These are phyloP conservation scores for Pseudomassariella vexata DNA, from an alignment of 2,329 filamentous ascomycete species.

Conservation along the genomic window DNA sequence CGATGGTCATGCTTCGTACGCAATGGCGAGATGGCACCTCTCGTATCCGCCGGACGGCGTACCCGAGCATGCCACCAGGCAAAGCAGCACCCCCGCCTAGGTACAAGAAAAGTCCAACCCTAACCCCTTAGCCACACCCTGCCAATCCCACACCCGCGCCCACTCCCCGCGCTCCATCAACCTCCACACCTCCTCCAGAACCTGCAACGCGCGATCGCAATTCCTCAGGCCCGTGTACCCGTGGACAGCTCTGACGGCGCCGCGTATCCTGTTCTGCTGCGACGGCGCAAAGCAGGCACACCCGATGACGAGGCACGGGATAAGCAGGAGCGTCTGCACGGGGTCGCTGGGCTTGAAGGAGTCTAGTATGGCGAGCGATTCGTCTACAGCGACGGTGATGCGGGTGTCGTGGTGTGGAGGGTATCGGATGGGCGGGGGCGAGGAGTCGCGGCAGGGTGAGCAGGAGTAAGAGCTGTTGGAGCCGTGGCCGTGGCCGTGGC, in stretches of 20 bases:
- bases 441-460: slow-evolving; percentile 22
- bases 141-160: slow-evolving; percentile 59
- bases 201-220: slow-evolving; percentile 44
- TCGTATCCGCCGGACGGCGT: too few relatives aligned
- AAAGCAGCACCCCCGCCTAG: too few relatives aligned
- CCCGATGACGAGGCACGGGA: slow-evolving; percentile 56
- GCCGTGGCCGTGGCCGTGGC: slow-evolving; percentile 3
- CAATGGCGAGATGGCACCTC: too few relatives aligned
- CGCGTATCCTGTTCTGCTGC: slow-evolving; percentile 47
- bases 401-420: slow-evolving; percentile 43
- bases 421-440: slow-evolving; percentile 40
- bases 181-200: slow-evolving; percentile 55
- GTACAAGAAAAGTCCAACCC: slow-evolving; percentile 51
- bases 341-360: slow-evolving; percentile 52
- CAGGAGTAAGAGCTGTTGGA: too few relatives aligned
- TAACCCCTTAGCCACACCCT: slow-evolving; percentile 46
- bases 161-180: slow-evolving; percentile 55
- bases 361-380: slow-evolving; percentile 49
- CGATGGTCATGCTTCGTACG: too few relatives aligned
- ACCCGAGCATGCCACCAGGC: too few relatives aligned
- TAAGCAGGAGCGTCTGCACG: slow-evolving; percentile 52
- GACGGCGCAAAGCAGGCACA: slow-evolving; percentile 49
- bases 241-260: slow-evolving; percentile 43
- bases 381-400: slow-evolving; percentile 49
- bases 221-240: slow-evolving; percentile 57